These are phyloP conservation scores for Lactarius hengduanensis DNA, from an alignment of 768 basidiomycete genomes.

Conservation along the genomic window DNA sequence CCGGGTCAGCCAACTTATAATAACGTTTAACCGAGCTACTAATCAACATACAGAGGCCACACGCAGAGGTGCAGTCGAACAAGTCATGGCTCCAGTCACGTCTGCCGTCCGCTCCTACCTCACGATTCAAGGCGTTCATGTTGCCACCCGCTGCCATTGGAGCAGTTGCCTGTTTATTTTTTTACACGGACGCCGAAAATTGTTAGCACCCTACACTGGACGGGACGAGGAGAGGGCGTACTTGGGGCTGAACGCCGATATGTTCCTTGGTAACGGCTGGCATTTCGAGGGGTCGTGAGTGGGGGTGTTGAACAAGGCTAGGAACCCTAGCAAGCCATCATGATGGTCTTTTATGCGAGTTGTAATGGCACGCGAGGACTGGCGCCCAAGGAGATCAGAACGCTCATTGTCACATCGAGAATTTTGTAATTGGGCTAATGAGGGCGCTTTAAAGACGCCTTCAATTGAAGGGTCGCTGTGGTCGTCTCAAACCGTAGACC, in stretches of 20 bases:
- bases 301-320: neutral
- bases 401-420: too few species aligned
- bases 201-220: neutral
- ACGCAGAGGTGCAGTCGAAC: slow-evolving; percentile 29
- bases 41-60: slow-evolving; percentile 32
- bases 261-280: neutral
- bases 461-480: too few species aligned
- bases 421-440: too few species aligned
- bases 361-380: too few species aligned
- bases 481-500: too few species aligned
- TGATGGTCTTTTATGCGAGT: neutral
- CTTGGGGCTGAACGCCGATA: neutral
- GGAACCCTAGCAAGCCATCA: neutral
- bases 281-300: slow-evolving; percentile 17
- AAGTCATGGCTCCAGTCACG: slow-evolving; percentile 38
- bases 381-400: slow-evolving; percentile 20
- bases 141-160: slow-evolving; percentile 22
- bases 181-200: neutral
- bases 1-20: slow-evolving; percentile 19
- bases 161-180: neutral
- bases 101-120: slow-evolving; percentile 33
- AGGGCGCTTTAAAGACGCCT: too few species aligned
- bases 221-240: neutral
- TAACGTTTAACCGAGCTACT: neutral
- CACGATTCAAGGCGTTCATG: slow-evolving; percentile 31